Percentiles rank a stretch among this genome's conserved stretches.
phyloP scores from a whole-genome alignment of 306 rosid species.

The Fagus sylvatica region DNA sequence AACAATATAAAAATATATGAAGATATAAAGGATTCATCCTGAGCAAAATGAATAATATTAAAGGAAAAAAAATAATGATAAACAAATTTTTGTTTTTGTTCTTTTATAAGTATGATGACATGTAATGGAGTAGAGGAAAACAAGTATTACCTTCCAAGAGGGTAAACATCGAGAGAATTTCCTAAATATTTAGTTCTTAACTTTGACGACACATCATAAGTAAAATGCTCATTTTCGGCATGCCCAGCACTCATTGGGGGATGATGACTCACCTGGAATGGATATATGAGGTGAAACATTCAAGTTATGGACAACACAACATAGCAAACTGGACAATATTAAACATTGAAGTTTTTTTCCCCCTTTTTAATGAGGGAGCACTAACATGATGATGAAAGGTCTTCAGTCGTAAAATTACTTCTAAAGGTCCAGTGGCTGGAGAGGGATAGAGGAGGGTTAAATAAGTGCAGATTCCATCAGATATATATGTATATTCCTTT shows the following conservation, averaged over 20 bases:
- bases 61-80: background rate
- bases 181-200: conserved; percentile 90
- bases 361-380: background rate
- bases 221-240: conserved; percentile 86
- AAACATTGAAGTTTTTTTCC: background rate
- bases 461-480: background rate
- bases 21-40: background rate
- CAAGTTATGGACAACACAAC: background rate
- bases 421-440: background rate
- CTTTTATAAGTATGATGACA: background rate
- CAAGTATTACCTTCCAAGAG: conserved; percentile 76
- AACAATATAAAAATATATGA: conserved; percentile 7
- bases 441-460: conserved; percentile 21
- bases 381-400: background rate
- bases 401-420: background rate
- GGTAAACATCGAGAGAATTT: conserved; percentile 83
- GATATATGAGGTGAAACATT: background rate
- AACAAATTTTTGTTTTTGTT: background rate
- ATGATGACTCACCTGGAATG: conserved; percentile 86
- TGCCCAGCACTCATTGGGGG: conserved; percentile 97
- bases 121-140: background rate
- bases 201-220: conserved; percentile 89
- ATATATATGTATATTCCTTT: no score
- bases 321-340: background rate
- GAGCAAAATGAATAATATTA: background rate